phyloP scores from a whole-genome alignment of 1,139 yeast species.

The Lipomyces yarrowii region DNA sequence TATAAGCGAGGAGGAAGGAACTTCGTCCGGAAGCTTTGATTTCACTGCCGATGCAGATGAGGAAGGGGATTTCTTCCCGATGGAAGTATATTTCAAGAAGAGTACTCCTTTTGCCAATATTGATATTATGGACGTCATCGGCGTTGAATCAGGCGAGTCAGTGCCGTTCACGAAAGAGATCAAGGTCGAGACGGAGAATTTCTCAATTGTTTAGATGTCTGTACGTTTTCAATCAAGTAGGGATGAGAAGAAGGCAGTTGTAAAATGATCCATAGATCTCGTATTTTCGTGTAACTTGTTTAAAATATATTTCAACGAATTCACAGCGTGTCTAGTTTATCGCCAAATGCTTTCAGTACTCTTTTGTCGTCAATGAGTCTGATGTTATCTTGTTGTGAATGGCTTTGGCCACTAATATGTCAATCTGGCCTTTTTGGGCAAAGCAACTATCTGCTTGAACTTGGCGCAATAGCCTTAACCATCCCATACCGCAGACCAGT shows the following conservation, averaged over 20 bases:
- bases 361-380: no score
- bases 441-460: no score
- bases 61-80: slow-evolving; percentile 90
- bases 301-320: no score
- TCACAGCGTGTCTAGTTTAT: no score
- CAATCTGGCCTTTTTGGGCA: no score
- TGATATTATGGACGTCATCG: slow-evolving; percentile 50
- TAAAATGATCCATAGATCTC: not conserved
- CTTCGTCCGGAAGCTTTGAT: slow-evolving; percentile 74
- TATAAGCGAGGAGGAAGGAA: slow-evolving; percentile 44
- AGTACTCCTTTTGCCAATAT: slow-evolving; percentile 50
- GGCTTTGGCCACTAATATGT: no score
- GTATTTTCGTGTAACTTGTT: not conserved
- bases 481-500: no score
- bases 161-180: slow-evolving; percentile 75
- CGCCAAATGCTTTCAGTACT: no score
- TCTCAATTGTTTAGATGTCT: slow-evolving; percentile 13
- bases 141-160: slow-evolving; percentile 46
- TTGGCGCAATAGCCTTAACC: no score
- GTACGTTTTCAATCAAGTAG: not conserved
- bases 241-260: not conserved
- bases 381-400: no score
- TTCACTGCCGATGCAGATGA: slow-evolving; percentile 71
- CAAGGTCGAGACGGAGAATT: slow-evolving; percentile 54
- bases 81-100: slow-evolving; percentile 60